Evolutionary conservation across 2,329 filamentous ascomycete species (phyloP).

Genomic region (Knoxdaviesia capensis): DNA sequence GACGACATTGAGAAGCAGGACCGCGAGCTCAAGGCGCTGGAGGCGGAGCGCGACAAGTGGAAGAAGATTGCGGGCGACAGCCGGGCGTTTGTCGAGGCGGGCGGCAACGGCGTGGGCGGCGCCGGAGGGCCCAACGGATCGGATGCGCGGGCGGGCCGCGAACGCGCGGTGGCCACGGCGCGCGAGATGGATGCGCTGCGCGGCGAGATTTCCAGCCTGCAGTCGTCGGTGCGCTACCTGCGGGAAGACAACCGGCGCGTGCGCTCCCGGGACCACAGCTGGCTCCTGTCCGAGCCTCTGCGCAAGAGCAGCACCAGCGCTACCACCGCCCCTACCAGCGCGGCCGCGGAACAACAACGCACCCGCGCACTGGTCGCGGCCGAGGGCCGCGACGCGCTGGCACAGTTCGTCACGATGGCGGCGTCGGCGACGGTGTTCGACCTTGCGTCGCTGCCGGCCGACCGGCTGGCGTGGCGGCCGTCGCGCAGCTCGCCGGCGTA

Average conservation of each 20-base stretch:
- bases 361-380: constrained; percentile 29
- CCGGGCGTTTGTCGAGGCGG: constrained; percentile 26
- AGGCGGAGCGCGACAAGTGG: constrained; percentile 48
- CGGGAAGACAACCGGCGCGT: constrained; percentile 46
- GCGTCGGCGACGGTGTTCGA: constrained; percentile 36
- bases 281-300: constrained; percentile 42
- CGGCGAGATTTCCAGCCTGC: constrained; percentile 42
- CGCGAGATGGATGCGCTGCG: constrained; percentile 55
- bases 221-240: constrained; percentile 47
- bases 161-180: constrained; percentile 47
- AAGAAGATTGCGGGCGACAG: constrained; percentile 48
- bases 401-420: constrained; percentile 43
- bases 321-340: constrained; percentile 5
- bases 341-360: constrained; percentile 21
- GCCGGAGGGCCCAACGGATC: constrained; percentile 15
- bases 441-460: constrained; percentile 32
- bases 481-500: constrained; percentile 43
- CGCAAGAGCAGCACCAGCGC: constrained; percentile 10
- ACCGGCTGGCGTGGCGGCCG: constrained; percentile 46
- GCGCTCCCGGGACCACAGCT: constrained; percentile 38
- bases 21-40: constrained; percentile 42
- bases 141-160: constrained; percentile 37
- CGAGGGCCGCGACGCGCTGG: constrained; percentile 43
- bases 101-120: constrained; percentile 13
- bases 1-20: constrained; percentile 48